Percentiles rank a stretch among this genome's conserved stretches.
phyloP scores from a whole-genome alignment of 2,329 filamentous ascomycete genomes.

The Microdochium bolleyi region DNA sequence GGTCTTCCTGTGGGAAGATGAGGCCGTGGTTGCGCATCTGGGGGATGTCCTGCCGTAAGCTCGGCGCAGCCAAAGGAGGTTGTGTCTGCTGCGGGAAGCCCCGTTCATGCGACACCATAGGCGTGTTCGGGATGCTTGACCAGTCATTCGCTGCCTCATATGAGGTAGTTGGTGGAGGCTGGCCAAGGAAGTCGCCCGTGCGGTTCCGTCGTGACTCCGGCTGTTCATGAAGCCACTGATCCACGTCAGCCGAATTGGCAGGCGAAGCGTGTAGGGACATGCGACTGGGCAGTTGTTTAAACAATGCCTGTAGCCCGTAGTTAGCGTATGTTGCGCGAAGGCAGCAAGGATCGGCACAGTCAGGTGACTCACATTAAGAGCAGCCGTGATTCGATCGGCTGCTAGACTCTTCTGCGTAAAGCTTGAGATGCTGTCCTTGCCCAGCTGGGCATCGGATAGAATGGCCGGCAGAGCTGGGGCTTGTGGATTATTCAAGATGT shows the following conservation, averaged over 20 bases:
- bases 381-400: conserved; percentile 4
- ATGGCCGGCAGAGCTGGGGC: conserved; percentile 66
- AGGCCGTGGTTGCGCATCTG: neutral
- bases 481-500: conserved; percentile 67
- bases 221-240: neutral
- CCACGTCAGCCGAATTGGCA: neutral
- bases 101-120: neutral
- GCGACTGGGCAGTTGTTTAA: conserved; percentile 1
- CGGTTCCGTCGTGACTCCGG: neutral
- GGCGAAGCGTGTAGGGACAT: neutral
- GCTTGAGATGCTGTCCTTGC: conserved; percentile 5
- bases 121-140: neutral
- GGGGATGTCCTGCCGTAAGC: neutral
- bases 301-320: conserved; percentile 1
- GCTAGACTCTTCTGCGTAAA: conserved; percentile 5
- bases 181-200: neutral
- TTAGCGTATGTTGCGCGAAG: neutral
- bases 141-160: neutral
- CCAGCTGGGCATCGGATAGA: conserved; percentile 59
- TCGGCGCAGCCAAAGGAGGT: neutral
- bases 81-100: neutral
- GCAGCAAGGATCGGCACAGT: neutral
- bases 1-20: conserved; percentile 2
- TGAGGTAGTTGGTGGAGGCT: neutral
- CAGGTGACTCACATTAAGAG: conserved; percentile 3